phyloP scores from a whole-genome alignment of 2,329 filamentous ascomycete species.

The Paracoccidioides lutzii region DNA sequence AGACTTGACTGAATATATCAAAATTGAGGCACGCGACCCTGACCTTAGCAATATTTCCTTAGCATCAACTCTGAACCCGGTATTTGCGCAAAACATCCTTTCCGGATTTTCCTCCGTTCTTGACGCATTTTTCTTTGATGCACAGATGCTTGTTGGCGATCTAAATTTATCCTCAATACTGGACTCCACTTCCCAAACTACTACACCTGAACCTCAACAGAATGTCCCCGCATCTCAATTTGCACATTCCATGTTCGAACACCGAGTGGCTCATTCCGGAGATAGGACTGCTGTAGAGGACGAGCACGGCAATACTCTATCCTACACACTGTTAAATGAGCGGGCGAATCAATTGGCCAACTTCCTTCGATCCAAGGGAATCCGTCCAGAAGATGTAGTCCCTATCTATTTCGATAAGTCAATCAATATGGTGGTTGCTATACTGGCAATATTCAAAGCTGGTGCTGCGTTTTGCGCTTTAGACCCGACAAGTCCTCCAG shows the following conservation, averaged over 20 bases:
- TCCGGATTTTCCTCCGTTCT: background rate
- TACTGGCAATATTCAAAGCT: constrained; percentile 44
- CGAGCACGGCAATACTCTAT: background rate
- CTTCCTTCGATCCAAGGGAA: constrained; percentile 13
- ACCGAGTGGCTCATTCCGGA: background rate
- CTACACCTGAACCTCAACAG: background rate
- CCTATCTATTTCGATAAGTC: constrained; percentile 17
- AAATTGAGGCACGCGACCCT: background rate
- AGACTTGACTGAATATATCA: background rate
- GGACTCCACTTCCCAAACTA: background rate
- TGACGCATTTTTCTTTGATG: background rate
- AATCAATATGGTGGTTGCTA: constrained; percentile 19
- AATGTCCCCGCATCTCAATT: background rate
- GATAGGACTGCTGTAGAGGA: background rate
- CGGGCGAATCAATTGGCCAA: constrained; percentile 4
- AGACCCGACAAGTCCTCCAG: constrained; percentile 51
- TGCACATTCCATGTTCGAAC: background rate
- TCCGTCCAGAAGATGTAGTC: constrained; percentile 14
- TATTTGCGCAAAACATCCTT: background rate
- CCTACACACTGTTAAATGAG: constrained; percentile 3
- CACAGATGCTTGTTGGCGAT: background rate
- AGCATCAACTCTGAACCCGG: background rate
- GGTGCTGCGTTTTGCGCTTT: constrained; percentile 69
- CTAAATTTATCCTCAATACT: background rate
- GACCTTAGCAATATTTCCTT: background rate